Conservation (phyloP, 2,329 filamentous ascomycete species). For the Nemania abortiva region DNA sequence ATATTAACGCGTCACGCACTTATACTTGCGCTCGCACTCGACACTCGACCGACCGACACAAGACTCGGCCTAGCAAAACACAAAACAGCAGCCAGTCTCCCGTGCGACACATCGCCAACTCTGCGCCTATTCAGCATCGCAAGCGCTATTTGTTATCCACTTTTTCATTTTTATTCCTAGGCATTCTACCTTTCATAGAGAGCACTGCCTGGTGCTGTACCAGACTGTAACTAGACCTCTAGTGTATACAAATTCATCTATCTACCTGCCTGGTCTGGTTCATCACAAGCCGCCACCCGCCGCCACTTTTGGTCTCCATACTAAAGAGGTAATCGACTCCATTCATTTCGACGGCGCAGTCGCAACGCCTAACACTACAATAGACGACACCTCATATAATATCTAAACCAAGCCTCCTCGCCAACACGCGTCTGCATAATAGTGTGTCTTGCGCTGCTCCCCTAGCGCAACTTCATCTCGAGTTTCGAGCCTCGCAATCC, state of each 20-base stretch:
- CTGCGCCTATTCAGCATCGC: background rate
- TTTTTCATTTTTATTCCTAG: conserved; percentile 5
- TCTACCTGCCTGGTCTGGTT: background rate
- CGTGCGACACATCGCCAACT: background rate
- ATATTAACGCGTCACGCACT: conserved; percentile 8
- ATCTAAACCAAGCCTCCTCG: conserved; percentile 4
- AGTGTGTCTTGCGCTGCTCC: background rate
- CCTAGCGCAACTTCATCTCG: background rate
- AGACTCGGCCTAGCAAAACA: background rate
- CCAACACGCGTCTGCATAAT: conserved; percentile 9
- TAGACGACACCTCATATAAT: conserved; percentile 2
- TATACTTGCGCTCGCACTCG: background rate
- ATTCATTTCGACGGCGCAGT: conserved; percentile 29
- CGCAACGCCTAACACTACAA: conserved; percentile 5
- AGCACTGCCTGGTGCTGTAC: background rate
- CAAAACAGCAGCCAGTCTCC: background rate
- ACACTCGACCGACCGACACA: conserved; percentile 1
- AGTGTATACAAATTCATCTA: conserved; percentile 5
- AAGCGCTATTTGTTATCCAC: conserved; percentile 8
- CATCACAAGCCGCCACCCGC: conserved; percentile 17
- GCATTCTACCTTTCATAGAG: background rate
- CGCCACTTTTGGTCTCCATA: conserved; percentile 30
- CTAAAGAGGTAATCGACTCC: conserved; percentile 13
- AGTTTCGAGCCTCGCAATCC: conserved; percentile 10
- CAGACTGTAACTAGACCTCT: background rate